Percentiles rank a stretch among this genome's conserved stretches.
Evolutionary conservation across 139 green algal species (phyloP).

Genomic region (Micromonas pusilla): DNA sequence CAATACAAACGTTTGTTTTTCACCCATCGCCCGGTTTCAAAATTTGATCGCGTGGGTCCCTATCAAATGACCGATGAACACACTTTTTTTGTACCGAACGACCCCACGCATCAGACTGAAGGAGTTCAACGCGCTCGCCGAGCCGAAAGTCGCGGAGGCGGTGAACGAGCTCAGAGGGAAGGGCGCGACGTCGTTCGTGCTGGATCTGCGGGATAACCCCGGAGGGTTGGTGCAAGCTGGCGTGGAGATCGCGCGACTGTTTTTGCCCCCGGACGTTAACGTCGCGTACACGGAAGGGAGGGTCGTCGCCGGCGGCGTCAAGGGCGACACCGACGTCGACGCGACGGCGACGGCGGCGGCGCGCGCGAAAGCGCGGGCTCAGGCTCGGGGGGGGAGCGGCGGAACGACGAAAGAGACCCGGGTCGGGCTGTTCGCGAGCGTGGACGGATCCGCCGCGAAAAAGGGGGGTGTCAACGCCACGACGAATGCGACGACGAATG

Average conservation of each 20-base stretch:
- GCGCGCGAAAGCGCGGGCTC: not conserved
- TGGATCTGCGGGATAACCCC: constrained; percentile 92
- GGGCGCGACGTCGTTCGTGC: constrained; percentile 58
- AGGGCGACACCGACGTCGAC: constrained; percentile 1
- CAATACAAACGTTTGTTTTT: no score
- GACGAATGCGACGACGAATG: not conserved
- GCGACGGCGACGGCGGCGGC: not conserved
- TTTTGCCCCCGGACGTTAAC: constrained; percentile 57
- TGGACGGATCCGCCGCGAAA: no score
- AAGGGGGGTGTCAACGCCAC: constrained; percentile 7
- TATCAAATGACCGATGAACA: no score
- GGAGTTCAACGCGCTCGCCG: constrained; percentile 70
- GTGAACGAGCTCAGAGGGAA: constrained; percentile 48
- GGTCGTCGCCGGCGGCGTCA: constrained; percentile 32
- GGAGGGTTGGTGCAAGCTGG: constrained; percentile 81
- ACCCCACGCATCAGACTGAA: no score
- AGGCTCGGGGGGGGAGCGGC: no score
- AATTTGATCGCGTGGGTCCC: no score
- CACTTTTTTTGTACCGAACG: no score
- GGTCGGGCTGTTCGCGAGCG: no score
- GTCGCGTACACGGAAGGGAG: constrained; percentile 64
- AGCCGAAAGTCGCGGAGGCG: constrained; percentile 59
- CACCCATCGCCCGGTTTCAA: no score
- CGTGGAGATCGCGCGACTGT: constrained; percentile 79
- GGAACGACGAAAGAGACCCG: no score